Base-by-base conservation (phyloP, 345 rosid genomes). In the Eucalyptus curtisii region DNA sequence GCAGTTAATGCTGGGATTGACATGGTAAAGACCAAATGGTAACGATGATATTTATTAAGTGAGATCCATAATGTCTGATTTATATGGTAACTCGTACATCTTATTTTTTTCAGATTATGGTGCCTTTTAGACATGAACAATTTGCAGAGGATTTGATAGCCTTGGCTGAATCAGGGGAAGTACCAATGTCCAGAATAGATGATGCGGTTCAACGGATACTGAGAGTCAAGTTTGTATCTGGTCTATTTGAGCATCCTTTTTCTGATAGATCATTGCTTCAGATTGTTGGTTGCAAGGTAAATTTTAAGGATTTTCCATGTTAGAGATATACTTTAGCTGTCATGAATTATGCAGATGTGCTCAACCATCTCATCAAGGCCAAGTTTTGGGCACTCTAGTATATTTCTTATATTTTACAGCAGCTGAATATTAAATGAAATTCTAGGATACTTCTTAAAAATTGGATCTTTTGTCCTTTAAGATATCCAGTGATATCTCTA, bases 1-100 rank as follows among this genome's bases (percentile, higher is more conserved):
- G 95, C 99, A 6, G 90, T 96, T 87, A 97, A 94, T 93, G 99
- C 99, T 49, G 99, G 99, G 93, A 93, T 95, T 37, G 99, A 97
- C 95, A 95, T 97, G 99, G 99, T 97, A 93, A 49, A 87, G 13
- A 76, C 37, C 71, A 88, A 37, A 17, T 47, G 24, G 59, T 50
- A 8, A 25, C 20, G 13, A 42, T 22, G 30, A 42, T 80, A 50
- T 52, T 59, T 89, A 7, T 33, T 68, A 37, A 19, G 45, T 49
- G 25, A 37, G 37, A 22, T 57, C 52, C 42, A 53, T 24, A 25
- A n/a, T 45, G 14, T 45, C 49, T 25, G 30, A 53, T 57, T 11
- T 44, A 66, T 50, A 50, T 37, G 47, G 47, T 76, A 76, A 76
- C 82, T 11, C 2, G 7, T 37, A 20, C 30, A 10, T 20, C 47